These are phyloP conservation scores for Cladosporium oxysporum DNA, from an alignment of 2,329 filamentous ascomycete species.

Conservation along the genomic window DNA sequence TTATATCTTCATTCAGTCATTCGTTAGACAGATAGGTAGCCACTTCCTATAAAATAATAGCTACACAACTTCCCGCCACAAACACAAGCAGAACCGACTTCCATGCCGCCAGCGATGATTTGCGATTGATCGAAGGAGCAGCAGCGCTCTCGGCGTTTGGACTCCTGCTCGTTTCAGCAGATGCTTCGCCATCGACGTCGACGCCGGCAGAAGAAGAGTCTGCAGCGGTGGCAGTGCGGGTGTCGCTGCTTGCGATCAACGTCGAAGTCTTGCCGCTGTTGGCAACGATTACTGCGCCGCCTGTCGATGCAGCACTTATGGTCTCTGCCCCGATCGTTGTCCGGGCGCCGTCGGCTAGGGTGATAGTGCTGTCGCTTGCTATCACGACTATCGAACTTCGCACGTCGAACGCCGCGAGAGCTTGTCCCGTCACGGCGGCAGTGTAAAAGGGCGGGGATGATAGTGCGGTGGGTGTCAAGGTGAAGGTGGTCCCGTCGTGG, in stretches of 20 bases:
- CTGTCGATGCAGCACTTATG: slow-evolving; percentile 2
- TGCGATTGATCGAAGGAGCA: too few species aligned
- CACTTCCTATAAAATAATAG: too few species aligned
- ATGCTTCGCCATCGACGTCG: too few species aligned
- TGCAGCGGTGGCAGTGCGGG: too few species aligned
- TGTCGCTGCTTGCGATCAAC: not conserved
- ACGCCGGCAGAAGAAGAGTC: too few species aligned
- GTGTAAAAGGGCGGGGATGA: not conserved
- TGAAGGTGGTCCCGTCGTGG: slow-evolving; percentile 2
- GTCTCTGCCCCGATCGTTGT: not conserved
- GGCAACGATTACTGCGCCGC: not conserved
- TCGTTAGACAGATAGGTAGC: too few species aligned
- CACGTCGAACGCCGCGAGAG: not conserved
- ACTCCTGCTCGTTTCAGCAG: too few species aligned
- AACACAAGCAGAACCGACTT: too few species aligned
- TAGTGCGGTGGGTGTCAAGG: not conserved
- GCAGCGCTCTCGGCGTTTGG: too few species aligned
- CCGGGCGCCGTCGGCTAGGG: slow-evolving; percentile 3
- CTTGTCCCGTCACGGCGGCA: not conserved
- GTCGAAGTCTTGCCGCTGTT: not conserved
- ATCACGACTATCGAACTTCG: not conserved
- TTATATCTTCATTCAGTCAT: too few species aligned
- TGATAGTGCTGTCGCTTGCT: not conserved
- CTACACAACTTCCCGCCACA: too few species aligned
- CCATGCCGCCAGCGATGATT: too few species aligned